phyloP scores from a whole-genome alignment of 176 grass and related monocot genomes.

The Rhipidocladum racemiflorum region DNA sequence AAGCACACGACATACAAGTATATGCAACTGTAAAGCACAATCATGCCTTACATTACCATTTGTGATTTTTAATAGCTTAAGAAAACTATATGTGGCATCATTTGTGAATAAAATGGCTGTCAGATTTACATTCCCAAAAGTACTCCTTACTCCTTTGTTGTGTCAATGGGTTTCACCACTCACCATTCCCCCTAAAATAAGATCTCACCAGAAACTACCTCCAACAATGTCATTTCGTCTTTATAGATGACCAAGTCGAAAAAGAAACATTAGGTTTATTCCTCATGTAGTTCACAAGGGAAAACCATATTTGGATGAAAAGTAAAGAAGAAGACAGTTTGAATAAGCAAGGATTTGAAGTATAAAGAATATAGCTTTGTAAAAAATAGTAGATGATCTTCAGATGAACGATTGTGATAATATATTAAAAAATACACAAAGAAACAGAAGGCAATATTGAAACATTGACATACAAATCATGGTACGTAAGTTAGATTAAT shows the following conservation, averaged over 20 bases:
- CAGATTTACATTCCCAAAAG: not conserved
- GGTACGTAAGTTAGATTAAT: not conserved
- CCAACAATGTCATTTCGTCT: not conserved
- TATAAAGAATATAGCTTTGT: not conserved
- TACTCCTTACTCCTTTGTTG: not conserved
- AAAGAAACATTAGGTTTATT: not conserved
- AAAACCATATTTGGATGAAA: not conserved
- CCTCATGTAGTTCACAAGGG: not conserved
- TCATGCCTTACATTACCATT: not conserved
- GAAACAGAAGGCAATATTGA: not conserved
- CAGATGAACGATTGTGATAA: not conserved
- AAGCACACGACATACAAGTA: not conserved
- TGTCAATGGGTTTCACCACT: not conserved
- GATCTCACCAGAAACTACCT: not conserved
- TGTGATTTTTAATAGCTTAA: not conserved
- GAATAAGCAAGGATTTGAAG: not conserved
- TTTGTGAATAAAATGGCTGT: not conserved
- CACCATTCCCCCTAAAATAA: not conserved
- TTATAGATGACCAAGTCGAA: not conserved
- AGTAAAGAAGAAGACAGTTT: not conserved
- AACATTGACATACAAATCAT: constrained; percentile 12
- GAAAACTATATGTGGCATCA: not conserved
- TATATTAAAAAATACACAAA: not conserved
- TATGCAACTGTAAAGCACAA: not conserved
- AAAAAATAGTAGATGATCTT: not conserved